phyloP scores from a whole-genome alignment of 371 early-diverging fungal genomes.

The Lichtheimia hyalospora region DNA sequence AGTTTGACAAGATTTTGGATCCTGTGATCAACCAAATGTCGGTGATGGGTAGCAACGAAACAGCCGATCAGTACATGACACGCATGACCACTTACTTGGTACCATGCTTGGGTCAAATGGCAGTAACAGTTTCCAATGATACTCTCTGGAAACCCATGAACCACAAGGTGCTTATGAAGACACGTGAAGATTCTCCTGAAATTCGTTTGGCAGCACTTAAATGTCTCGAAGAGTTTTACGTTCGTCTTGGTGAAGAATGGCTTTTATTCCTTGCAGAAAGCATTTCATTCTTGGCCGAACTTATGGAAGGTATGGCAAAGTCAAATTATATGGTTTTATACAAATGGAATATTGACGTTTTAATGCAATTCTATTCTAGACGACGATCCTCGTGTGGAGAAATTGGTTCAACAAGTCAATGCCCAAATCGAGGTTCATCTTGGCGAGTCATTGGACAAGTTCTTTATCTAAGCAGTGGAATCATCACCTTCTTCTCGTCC shows the following conservation, averaged over 20 bases:
- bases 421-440: slow-evolving; percentile 84
- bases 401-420: slow-evolving; percentile 79
- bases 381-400: slow-evolving; percentile 78
- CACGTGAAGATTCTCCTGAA: slow-evolving; percentile 68
- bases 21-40: slow-evolving; percentile 76
- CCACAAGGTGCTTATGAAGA: slow-evolving; percentile 74
- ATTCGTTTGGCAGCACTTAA: slow-evolving; percentile 77
- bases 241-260: slow-evolving; percentile 89
- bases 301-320: slow-evolving; percentile 72
- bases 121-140: slow-evolving; percentile 78
- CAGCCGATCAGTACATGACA: slow-evolving; percentile 43
- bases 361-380: slow-evolving; percentile 19
- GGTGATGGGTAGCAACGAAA: slow-evolving; percentile 47
- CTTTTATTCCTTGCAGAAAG: slow-evolving; percentile 91
- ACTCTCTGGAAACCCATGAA: slow-evolving; percentile 88
- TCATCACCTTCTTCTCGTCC: background rate
- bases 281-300: slow-evolving; percentile 92
- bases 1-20: slow-evolving; percentile 70
- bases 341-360: too few species aligned
- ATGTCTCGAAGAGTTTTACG: slow-evolving; percentile 80
- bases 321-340: too few species aligned
- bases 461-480: slow-evolving; percentile 42
- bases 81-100: slow-evolving; percentile 69
- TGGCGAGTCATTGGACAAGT: slow-evolving; percentile 85
- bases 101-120: slow-evolving; percentile 83